These are phyloP conservation scores for Stagonosporopsis tanaceti DNA, from an alignment of 2,329 filamentous ascomycete species.

Conservation along the genomic window DNA sequence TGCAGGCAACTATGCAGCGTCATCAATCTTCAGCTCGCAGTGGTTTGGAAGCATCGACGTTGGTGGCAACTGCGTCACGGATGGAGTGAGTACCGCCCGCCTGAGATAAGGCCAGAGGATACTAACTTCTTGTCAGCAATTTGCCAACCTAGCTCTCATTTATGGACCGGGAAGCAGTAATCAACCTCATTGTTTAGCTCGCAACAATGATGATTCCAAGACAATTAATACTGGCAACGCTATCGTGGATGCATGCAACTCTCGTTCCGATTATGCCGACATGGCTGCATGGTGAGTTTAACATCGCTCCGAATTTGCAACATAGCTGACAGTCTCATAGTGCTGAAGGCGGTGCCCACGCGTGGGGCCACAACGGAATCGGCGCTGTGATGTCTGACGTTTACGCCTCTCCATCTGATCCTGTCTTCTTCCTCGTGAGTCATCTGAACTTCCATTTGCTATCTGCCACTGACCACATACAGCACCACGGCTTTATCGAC, in stretches of 20 bases:
- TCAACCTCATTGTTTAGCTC: constrained; percentile 42
- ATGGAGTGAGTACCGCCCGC: constrained; percentile 40
- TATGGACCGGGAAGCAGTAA: constrained; percentile 41
- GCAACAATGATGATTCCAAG: constrained; percentile 34
- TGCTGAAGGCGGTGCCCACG: constrained; percentile 42
- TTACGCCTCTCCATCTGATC: constrained; percentile 45
- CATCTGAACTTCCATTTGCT: too few relatives aligned
- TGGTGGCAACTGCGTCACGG: constrained; percentile 38
- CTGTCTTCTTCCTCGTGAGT: constrained; percentile 54
- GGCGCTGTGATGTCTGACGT: constrained; percentile 46
- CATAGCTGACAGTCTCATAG: constrained; percentile 13
- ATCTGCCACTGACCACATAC: background rate
- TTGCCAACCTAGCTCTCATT: constrained; percentile 43
- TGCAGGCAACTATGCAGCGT: constrained; percentile 38
- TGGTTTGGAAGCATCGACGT: constrained; percentile 40
- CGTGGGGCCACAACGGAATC: constrained; percentile 48
- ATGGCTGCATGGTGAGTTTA: constrained; percentile 29
- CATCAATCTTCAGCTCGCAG: constrained; percentile 40
- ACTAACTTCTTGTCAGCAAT: constrained; percentile 30
- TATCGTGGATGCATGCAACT: constrained; percentile 42
- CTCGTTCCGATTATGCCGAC: constrained; percentile 32
- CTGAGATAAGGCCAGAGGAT: background rate
- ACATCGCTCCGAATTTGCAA: background rate
- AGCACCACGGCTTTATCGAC: constrained; percentile 60
- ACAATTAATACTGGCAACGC: constrained; percentile 39